phyloP scores from a whole-genome alignment of 441 rosid species.

The Brassica balearica region DNA sequence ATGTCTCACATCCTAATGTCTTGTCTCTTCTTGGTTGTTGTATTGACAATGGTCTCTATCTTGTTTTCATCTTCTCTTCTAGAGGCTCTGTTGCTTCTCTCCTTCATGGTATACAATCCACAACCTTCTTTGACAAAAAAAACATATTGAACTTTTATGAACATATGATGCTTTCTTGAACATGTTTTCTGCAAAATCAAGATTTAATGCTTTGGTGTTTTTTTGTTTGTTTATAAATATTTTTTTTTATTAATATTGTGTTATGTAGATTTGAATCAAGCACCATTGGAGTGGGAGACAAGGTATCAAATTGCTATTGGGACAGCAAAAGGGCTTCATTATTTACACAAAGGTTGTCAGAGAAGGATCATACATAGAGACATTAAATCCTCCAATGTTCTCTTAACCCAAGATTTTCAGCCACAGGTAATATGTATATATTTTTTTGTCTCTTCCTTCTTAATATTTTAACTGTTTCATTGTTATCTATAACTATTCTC shows the following conservation, averaged over 20 bases:
- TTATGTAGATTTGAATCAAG: slow-evolving; percentile 56
- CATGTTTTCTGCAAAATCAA: neutral
- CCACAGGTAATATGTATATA: slow-evolving; percentile 53
- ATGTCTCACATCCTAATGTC: slow-evolving; percentile 86
- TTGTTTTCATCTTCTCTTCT: slow-evolving; percentile 84
- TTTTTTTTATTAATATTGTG: neutral
- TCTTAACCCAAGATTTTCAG: slow-evolving; percentile 76
- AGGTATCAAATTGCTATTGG: slow-evolving; percentile 84
- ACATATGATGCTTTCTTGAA: slow-evolving; percentile 1
- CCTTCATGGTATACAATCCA: slow-evolving; percentile 69
- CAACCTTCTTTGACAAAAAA: neutral
- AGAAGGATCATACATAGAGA: slow-evolving; percentile 94
- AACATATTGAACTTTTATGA: neutral
- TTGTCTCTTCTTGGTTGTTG: slow-evolving; percentile 86
- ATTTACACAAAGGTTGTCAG: slow-evolving; percentile 91
- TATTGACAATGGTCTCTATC: slow-evolving; percentile 87
- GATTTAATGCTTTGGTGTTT: neutral
- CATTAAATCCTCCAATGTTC: slow-evolving; percentile 87
- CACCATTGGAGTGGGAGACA: slow-evolving; percentile 73
- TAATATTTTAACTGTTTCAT: slow-evolving; percentile 9
- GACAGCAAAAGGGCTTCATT: slow-evolving; percentile 83
- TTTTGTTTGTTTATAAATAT: neutral
- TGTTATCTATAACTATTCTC: slow-evolving; percentile 9
- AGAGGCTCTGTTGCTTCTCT: slow-evolving; percentile 91
- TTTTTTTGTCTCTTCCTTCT: neutral